Conservation (phyloP, 2,329 filamentous ascomycete species). For the Alternaria ethzedia region DNA sequence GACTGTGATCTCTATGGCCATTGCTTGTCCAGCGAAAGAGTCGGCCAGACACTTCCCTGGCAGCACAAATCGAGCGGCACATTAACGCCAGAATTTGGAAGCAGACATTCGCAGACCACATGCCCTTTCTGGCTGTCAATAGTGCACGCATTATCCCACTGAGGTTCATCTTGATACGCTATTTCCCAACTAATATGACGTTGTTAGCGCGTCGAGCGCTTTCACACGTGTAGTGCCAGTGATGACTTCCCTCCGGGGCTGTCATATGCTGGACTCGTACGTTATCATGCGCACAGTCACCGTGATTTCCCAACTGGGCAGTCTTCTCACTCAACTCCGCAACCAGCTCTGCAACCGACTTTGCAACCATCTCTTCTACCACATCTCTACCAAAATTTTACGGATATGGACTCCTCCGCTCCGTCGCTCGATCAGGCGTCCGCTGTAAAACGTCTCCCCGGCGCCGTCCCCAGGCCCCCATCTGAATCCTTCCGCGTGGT, state of each 20-base stretch:
- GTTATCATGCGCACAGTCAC: background rate
- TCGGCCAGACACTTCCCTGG: background rate
- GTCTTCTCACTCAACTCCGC: background rate
- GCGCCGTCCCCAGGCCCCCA: background rate
- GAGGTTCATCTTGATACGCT: background rate
- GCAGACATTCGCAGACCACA: background rate
- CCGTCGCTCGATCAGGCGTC: background rate
- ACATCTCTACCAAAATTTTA: background rate
- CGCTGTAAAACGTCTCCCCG: background rate
- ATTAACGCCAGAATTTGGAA: background rate
- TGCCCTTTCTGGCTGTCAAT: background rate
- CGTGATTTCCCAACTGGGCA: background rate
- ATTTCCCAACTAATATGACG: background rate
- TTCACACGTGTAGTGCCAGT: background rate
- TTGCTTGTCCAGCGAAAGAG: background rate
- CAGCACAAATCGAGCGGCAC: background rate
- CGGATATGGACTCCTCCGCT: background rate
- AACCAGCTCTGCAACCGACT: background rate
- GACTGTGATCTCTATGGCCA: no score
- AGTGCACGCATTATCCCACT: background rate
- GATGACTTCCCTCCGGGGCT: background rate
- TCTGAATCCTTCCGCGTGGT: conserved; percentile 11
- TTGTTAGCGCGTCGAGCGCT: background rate
- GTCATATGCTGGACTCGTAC: background rate
- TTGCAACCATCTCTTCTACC: background rate